Evolutionary conservation across 352 stramenopile genomes (phyloP).

Genomic region (Pythium myriotylum): DNA sequence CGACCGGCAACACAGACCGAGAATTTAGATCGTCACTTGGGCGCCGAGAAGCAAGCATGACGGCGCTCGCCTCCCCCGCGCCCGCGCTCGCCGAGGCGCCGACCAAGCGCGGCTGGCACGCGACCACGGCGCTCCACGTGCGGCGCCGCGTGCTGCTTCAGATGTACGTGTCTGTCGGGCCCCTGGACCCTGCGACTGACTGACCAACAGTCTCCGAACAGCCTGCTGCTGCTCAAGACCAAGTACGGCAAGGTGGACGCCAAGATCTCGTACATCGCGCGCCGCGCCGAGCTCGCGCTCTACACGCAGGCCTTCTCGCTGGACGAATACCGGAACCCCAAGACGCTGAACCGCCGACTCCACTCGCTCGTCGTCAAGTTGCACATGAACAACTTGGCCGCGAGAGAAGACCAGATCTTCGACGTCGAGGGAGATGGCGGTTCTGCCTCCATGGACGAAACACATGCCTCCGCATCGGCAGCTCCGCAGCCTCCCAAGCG

Average conservation of each 20-base stretch:
- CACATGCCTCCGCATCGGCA: too few relatives aligned
- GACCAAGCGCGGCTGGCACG: constrained; percentile 34
- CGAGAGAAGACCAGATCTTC: constrained; percentile 29
- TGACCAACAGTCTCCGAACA: constrained; percentile 4
- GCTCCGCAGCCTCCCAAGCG: too few relatives aligned
- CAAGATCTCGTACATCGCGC: constrained; percentile 40
- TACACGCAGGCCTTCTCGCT: constrained; percentile 36
- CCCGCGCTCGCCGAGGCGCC: not conserved
- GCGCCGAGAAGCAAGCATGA: not conserved
- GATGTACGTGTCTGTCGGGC: constrained; percentile 27
- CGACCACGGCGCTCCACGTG: constrained; percentile 23
- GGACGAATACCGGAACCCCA: constrained; percentile 37
- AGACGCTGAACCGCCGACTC: constrained; percentile 35
- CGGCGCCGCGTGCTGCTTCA: constrained; percentile 39
- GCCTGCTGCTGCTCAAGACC: constrained; percentile 38
- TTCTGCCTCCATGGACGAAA: not conserved
- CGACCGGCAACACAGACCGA: constrained; percentile 1
- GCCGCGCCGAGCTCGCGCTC: constrained; percentile 37
- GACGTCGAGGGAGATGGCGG: constrained; percentile 8
- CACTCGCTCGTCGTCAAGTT: constrained; percentile 44
- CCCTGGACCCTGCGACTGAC: not conserved
- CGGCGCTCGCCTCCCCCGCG: not conserved
- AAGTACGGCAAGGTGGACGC: constrained; percentile 40
- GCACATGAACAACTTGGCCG: constrained; percentile 31
- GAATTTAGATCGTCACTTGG: constrained; percentile 1